Base-by-base conservation (phyloP, 2,329 filamentous ascomycete species). In the Talaromyces sp. region DNA sequence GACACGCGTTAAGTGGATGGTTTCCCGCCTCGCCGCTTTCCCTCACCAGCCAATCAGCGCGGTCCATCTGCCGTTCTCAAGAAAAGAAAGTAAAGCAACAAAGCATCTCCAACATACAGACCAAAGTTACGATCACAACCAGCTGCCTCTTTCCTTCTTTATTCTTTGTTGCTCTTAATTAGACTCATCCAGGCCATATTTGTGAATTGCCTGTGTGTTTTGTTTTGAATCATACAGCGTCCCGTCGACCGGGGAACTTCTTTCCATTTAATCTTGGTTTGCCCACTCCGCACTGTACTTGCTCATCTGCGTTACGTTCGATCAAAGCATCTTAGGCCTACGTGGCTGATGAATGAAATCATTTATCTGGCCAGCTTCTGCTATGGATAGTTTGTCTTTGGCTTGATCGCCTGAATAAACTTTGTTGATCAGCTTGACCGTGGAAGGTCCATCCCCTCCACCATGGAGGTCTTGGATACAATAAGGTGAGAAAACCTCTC, bases 391-490 rank as follows among this genome's bases (percentile, higher is more conserved):
- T 25, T 37, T 15, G 13, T 9, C 19, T 11, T 35, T 22, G 35
- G 33, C 21, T 52, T 28, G 48, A 22, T 17, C 10, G 48, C 5
- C 10, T 52, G 21, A 39, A 19, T 28, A 52, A 39, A 25, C 6
- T 48, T 37, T 19, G 13, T 25, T 39, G 48, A 6, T 3, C 17
- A 48, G n/a, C 7, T 48, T 48, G 28, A 48, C 19, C 45, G 45
- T 48, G 45, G 10, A 48, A 35, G 17, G 13, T 48, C 25, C 25
- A 46, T n/a, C 13, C 28, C 37, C 46, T 43, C 58, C 51, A 62
- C 45, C 59, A 74, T 74, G 67, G 76, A 78, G 63, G 72, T 76
- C 60, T 71, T 78, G 66, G 67, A 70, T 61, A 67, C 69, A 55
- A 69, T 78, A 55, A 68, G 73, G 75, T 78, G 63, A 67, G 73